A percentile compares a stretch with the other conserved stretches of the same genome.
phyloP scores from a whole-genome alignment of 768 basidiomycete species.

The Mycena venus region DNA sequence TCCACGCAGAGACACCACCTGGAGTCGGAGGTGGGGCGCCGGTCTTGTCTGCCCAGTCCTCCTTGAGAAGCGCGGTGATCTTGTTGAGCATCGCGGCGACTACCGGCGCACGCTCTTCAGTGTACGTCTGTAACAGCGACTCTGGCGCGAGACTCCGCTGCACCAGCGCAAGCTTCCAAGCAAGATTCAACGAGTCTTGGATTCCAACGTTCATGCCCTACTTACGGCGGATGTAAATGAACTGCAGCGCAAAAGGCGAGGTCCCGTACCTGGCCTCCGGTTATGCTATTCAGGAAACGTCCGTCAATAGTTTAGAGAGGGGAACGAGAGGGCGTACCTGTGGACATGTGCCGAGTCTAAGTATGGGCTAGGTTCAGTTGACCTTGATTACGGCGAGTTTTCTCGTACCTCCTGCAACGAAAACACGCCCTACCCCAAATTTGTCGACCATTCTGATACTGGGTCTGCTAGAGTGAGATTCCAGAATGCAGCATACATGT shows the following conservation, averaged over 20 bases:
- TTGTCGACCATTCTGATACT: conserved; percentile 58
- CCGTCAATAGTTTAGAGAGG: no score
- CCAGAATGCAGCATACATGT: not conserved
- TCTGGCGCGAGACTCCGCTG: conserved; percentile 34
- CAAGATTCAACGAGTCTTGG: conserved; percentile 40
- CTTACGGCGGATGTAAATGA: conserved; percentile 1
- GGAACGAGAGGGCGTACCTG: not conserved
- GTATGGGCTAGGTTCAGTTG: not conserved
- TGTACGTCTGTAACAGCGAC: conserved; percentile 40
- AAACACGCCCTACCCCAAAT: conserved; percentile 55
- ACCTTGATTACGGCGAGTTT: not conserved
- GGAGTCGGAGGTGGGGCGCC: conserved; percentile 37
- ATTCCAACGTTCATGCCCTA: conserved; percentile 31
- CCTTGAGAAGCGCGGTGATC: conserved; percentile 36
- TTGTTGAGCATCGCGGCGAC: conserved; percentile 43
- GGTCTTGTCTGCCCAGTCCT: conserved; percentile 48
- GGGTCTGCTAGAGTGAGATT: conserved; percentile 42
- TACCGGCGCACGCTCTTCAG: conserved; percentile 40
- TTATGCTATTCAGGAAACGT: no score
- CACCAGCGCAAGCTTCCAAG: conserved; percentile 42
- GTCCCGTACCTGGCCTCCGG: conserved; percentile 37
- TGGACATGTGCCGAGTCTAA: conserved; percentile 45
- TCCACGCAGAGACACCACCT: conserved; percentile 20
- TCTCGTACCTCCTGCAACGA: conserved; percentile 55
- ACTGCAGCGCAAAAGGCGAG: conserved; percentile 28